Percentiles rank a stretch among this genome's conserved stretches.
phyloP scores from a whole-genome alignment of 1,139 yeast species.

The Kurtzmaniella quercitrusa region DNA sequence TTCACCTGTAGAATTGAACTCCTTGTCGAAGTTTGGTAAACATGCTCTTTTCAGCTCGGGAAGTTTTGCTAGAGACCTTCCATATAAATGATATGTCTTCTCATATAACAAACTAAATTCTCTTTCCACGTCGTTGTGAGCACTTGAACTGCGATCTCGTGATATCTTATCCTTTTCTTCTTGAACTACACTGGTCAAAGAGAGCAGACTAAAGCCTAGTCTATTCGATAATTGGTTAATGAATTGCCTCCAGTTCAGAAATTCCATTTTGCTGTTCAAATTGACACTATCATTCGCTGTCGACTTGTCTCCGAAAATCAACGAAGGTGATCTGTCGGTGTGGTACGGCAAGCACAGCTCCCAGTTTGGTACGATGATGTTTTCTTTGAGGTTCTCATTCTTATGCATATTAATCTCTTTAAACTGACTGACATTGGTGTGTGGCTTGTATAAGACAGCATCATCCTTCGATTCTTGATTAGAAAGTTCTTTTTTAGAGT shows the following conservation, averaged over 20 bases:
- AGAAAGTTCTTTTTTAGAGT: slow-evolving; percentile 2
- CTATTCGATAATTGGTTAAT: slow-evolving; percentile 33
- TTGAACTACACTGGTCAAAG: slow-evolving; percentile 27
- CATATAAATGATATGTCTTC: slow-evolving; percentile 38
- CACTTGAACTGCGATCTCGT: slow-evolving; percentile 9
- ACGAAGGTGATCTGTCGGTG: slow-evolving; percentile 9
- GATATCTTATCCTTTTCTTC: slow-evolving; percentile 7
- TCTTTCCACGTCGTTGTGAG: slow-evolving; percentile 26
- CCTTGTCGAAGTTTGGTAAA: slow-evolving; percentile 36
- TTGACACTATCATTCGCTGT: slow-evolving; percentile 19
- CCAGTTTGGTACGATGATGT: slow-evolving; percentile 45
- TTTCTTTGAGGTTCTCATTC: slow-evolving; percentile 40
- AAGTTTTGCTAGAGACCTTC: slow-evolving; percentile 34
- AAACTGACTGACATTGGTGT: slow-evolving; percentile 39
- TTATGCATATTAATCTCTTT: slow-evolving; percentile 44
- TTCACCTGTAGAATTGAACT: slow-evolving; percentile 14
- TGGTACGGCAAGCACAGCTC: slow-evolving; percentile 34
- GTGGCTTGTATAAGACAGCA: slow-evolving; percentile 47
- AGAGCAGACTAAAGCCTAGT: slow-evolving; percentile 35
- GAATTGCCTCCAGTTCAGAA: slow-evolving; percentile 36
- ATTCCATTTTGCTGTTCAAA: slow-evolving; percentile 21
- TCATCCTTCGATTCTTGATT: slow-evolving; percentile 24
- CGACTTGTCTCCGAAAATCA: slow-evolving; percentile 24
- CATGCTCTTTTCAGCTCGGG: slow-evolving; percentile 41
- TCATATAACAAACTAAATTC: slow-evolving; percentile 37